Percentiles rank a stretch among this genome's conserved stretches.
phyloP scores from a whole-genome alignment of 176 grass and related monocot species.

The Microstegium vimineum region DNA sequence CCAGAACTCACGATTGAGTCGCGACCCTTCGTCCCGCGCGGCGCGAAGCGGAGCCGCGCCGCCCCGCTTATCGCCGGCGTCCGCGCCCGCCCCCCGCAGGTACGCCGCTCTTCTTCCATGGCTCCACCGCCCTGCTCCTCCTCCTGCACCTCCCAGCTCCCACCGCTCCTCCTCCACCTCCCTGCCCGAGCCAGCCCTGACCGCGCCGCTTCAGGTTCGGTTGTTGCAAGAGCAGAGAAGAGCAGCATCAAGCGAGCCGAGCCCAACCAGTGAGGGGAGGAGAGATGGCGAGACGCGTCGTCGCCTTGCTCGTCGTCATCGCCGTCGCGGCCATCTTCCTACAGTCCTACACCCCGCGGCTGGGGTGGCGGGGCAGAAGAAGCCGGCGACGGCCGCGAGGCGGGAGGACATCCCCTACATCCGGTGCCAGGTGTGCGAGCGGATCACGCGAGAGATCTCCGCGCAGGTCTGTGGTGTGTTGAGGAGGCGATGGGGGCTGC shows the following conservation, averaged over 20 bases:
- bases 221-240: neutral
- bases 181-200: neutral
- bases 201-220: neutral
- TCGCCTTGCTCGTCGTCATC: constrained; percentile 4
- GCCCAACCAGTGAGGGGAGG: neutral
- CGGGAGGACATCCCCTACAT: constrained; percentile 91
- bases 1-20: too few species aligned
- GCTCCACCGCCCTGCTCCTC: too few species aligned
- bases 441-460: constrained; percentile 88
- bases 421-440: constrained; percentile 91
- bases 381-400: constrained; percentile 62
- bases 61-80: too few species aligned
- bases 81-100: too few species aligned
- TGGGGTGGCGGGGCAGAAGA: constrained; percentile 46
- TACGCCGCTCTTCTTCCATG: too few species aligned
- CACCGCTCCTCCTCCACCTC: too few species aligned
- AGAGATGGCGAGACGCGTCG: constrained; percentile 30
- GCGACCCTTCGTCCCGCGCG: too few species aligned
- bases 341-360: neutral
- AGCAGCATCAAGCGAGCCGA: neutral
- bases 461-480: too few species aligned
- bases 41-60: too few species aligned
- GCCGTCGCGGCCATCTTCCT: constrained; percentile 31
- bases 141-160: too few species aligned
- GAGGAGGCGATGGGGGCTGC: too few species aligned